These are phyloP conservation scores for Xylaria sp. DNA, from an alignment of 2,329 filamentous ascomycete genomes.

Conservation along the genomic window DNA sequence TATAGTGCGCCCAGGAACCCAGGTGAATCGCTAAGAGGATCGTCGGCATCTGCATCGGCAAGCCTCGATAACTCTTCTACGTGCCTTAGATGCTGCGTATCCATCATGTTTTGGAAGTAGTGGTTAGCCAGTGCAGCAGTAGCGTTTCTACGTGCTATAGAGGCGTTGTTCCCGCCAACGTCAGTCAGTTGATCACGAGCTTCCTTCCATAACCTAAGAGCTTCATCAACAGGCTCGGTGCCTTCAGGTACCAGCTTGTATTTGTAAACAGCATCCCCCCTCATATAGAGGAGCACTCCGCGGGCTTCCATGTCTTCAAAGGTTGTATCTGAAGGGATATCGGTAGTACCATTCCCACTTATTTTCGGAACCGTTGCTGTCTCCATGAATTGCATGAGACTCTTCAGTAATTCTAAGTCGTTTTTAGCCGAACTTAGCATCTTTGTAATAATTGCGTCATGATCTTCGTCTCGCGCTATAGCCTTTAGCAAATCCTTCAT, in stretches of 20 bases:
- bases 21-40: conserved; percentile 12
- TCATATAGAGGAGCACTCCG: not conserved
- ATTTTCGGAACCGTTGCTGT: not conserved
- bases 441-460: not conserved
- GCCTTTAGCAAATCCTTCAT: not conserved
- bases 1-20: conserved; percentile 36
- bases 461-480: not conserved
- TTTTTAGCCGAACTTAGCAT: not conserved
- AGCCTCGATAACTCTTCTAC: conserved; percentile 30
- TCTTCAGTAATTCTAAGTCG: not conserved
- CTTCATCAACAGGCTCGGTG: conserved; percentile 33
- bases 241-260: not conserved
- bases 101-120: conserved; percentile 41
- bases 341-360: not conserved
- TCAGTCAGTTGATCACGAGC: conserved; percentile 33
- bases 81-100: conserved; percentile 25
- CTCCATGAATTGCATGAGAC: not conserved
- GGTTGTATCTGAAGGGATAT: not conserved
- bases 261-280: not conserved
- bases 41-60: conserved; percentile 21
- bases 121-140: conserved; percentile 36
- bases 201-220: conserved; percentile 38
- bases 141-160: conserved; percentile 13
- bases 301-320: not conserved
- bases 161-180: conserved; percentile 38